Base-by-base conservation (phyloP, 352 stramenopile genomes). In the Elongisporangium anandrum region DNA sequence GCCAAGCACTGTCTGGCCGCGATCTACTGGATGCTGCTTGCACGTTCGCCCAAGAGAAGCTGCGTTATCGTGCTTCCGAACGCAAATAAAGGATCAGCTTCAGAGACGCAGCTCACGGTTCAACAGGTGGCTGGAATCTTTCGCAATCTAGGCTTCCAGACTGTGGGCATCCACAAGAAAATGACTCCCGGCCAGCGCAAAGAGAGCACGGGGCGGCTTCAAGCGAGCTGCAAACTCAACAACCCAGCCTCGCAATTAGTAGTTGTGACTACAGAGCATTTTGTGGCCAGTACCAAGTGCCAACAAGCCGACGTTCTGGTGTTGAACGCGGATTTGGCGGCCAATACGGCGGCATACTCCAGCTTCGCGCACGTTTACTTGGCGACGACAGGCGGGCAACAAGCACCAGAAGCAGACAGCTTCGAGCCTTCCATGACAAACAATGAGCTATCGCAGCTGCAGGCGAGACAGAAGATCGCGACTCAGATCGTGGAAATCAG, bases 161-260 rank as follows among this genome's bases (percentile, higher is more conserved):
- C 75, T n/a, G 56, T 88, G n/a, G 62, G 79, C 19, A 52, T 94
- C 21, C 84, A 94, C 62, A 68, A 66, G 57, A 92, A 92, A 60
- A 92, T 91, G 75, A 77, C 79, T 1, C 38, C 64, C 6, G 64
- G 63, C 1, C 80, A 92, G 57, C 69, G 80, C 50, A 70, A 79
- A 21, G 76, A 87, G 52, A 75, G 64, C 49, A 58, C 88, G 53
- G 66, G 89, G 52, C 70, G 80, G 26, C 61, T 90, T 16, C 21
- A 45, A 10, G 50, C 26, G 13, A 47, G 45, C 9, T 41, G 60
- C 2, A 38, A 62, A 10, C 26, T 50, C 2, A 24, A 34, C 2
- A 56, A 23, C 0, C 20, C 57, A 13, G 58, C 60, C 13, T 63
- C 71, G 52, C 65, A 73, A 15, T 23, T 80, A 13, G 69, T 92